Base-by-base conservation (phyloP, 2,329 filamentous ascomycete genomes). In the Talaromyces sp. region DNA sequence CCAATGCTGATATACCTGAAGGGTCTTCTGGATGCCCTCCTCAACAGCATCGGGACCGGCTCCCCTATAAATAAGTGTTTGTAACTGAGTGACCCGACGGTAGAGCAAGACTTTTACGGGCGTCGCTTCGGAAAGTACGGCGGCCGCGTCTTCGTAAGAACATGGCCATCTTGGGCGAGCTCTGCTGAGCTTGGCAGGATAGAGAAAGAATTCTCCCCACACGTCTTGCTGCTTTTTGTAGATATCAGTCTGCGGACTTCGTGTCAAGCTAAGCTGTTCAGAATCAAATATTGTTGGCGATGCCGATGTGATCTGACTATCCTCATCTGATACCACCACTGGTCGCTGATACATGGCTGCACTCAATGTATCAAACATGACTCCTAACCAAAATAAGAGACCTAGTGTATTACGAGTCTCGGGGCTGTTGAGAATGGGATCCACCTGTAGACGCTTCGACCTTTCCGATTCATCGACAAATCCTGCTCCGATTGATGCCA, bases 81-180 rank as follows among this genome's bases (percentile, higher is more conserved):
- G 85, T 0, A 87, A 78, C n/a, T 82, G 82, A 0, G 83, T 82
- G 8, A 87, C 79, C 65, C 84, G 82, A 13, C 86, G 82, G 69
- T 84, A 88, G 2, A 87, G 79, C 2, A 87, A 75, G 1, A 88
- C 84, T 70, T 87, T 87, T 64, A 87, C 82, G 0, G 85, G 84
- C 1, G 84, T 83, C 3, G 85, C 82, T 64, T 84, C 80, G 14
- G 81, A 81, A 2, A 87, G 78, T 1, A 81, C 73, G 24, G 80
- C 74, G 2, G 83, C 79, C 1, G 85, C 84, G 7, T 79, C 77
- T n/a, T 84, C 79, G 66, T 84, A 82, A 0, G 83, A 78, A 69
- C 85, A 87, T 4, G 85, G 86, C 83, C 84, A 87, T 56, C 80
- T 78, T 7, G 78, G 67, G 3, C 33, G 67, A 41, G 66, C 66